Evolutionary conservation across 163 green algal genomes (phyloP).

Genomic region (Scenedesmus sp.): DNA sequence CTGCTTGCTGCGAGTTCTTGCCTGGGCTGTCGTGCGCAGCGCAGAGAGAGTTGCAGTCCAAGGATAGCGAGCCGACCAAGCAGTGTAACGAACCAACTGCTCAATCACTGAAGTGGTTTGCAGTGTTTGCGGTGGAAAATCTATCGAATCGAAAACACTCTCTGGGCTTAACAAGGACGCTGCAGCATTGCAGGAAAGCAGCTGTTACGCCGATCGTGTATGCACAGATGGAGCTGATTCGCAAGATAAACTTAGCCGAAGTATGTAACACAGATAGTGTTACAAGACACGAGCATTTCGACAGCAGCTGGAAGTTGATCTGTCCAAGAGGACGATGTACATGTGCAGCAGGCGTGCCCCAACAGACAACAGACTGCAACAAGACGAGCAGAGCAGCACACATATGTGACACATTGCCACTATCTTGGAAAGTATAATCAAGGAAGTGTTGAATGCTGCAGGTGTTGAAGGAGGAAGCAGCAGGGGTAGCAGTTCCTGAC

Average conservation of each 20-base stretch:
- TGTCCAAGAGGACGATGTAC: not conserved
- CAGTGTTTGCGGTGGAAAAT: no score
- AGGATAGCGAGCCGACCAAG: not conserved
- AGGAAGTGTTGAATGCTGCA: not conserved
- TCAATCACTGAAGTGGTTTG: no score
- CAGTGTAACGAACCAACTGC: not conserved
- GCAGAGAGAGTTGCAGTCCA: not conserved
- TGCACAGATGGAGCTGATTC: no score
- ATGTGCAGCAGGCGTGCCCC: not conserved
- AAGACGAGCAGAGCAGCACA: not conserved
- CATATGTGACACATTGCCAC: not conserved
- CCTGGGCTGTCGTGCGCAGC: not conserved
- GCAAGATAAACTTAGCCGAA: not conserved
- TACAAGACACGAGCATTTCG: not conserved
- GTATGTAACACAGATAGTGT: not conserved
- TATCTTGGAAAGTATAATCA: not conserved
- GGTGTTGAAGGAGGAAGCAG: conserved; percentile 36
- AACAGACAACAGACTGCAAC: not conserved
- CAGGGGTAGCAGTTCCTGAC: not conserved
- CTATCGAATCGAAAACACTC: no score
- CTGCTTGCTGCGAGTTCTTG: not conserved
- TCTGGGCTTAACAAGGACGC: no score
- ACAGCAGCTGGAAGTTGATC: not conserved
- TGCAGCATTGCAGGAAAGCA: no score
- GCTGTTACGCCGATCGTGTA: no score